Evolutionary conservation across 441 rosid genomes (phyloP), one percentile per base, ranked within the genome.

Genomic region (Cnidoscolus chayamansa): DNA sequence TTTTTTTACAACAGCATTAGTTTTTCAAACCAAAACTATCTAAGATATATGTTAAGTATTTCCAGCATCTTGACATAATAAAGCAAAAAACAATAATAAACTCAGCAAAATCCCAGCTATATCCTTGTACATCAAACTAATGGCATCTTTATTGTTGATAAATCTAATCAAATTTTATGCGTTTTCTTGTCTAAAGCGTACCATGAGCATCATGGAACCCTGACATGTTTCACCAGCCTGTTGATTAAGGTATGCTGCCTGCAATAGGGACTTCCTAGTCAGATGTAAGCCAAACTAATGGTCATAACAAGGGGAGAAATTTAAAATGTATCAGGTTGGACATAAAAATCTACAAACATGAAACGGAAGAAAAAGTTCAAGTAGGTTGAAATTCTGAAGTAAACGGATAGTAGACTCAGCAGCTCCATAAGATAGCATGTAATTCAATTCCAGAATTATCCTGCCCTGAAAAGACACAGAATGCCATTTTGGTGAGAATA

Each of bases 401-500:
- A 96, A 86, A 73, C 73, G 73, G 72, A 96, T 82, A 64, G 99
- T 88, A 63, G 89, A 82, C 70, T 76, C 85, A 67, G 98, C 95
- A 83, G 98, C 96, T 83, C 99, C 98, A 84, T 93, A 96, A 4
- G 93, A 86, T 63, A 93, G 81, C 97, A 96, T 90, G 85, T 91
- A 90, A 84, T 96, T 89, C 71, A 93, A 19, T 75, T 96, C 99
- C 99, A 96, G 58, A 85, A 88, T 82, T 81, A 91, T 37, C 80
- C 98, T 89, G 81, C 68, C 47, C 99, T 95, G 91, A 80, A 78
- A 59, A 81, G 76, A 73, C 70, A 78, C 59, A 82, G 67, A 77
- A 64, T 43, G 56, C 72, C 54, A 76, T 32, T n/a, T 72, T 70
- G 62, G 20, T 74, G 65, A 67, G 71, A 63, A 76, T 40, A 70